Base-by-base conservation (phyloP, 108 stramenopile genomes). In the Cyclotella atomus region DNA sequence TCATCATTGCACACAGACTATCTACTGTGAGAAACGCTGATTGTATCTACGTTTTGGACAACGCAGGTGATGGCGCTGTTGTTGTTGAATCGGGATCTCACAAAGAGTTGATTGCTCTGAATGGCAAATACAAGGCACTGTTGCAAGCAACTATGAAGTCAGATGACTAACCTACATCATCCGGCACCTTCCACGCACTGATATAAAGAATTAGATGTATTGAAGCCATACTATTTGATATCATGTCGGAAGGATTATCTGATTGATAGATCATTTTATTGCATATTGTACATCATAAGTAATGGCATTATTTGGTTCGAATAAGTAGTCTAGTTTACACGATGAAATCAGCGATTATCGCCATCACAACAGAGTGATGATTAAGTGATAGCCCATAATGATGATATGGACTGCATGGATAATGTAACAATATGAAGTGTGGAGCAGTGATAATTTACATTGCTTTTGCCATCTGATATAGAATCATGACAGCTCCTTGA, bases 61-160 rank as follows among this genome's bases (percentile, higher is more conserved):
- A 85, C 33, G 95, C 96, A 4, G 59, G 46, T 20, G 68, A 59
- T 46, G 68, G 68, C 45, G 68, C 68, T 10, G 44, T 70, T 17
- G 74, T 99, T 21, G 91, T 94, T 21, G 97, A 99, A 64, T 75
- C 70, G 12, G 98, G 98, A 8, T 90, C 83, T 6, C 98, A 99
- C 66, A 87, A 90, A 2, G 88, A 90, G 68, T 79, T 96, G 23
- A 77, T 96, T 54, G 75, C 61, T 17, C 59, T 70, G 41, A 30
- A 45, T 20, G 68, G 68, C 56, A 70, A 70, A 9, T 70, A 70
- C 29, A 70, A 70, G 68, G 68, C 68, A 17, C 10, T 70, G 41
- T 43, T 70, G 7, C 50, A 70, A 44, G 68, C 68, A 59, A 59
- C 68, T 20, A 44, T 59, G 41, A 46, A 57, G 41, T 52, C 52